These are phyloP conservation scores for Taiozyma sp. DNA, from an alignment of 1,139 yeast species.

Conservation along the genomic window DNA sequence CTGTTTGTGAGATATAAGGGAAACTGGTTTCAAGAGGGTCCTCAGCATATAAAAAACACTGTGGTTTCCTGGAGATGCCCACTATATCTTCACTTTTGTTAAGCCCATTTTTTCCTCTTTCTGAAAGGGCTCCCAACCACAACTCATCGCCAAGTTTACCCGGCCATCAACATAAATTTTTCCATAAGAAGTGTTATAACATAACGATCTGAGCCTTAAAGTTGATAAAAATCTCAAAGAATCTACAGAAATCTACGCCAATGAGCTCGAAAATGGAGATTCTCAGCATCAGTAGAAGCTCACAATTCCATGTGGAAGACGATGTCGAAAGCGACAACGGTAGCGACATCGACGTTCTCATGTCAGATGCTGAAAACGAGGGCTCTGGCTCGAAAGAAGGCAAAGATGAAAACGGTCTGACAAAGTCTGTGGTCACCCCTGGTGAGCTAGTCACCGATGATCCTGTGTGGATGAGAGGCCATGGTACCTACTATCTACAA, in stretches of 20 bases:
- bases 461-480: conserved; percentile 98
- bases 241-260: neutral
- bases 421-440: conserved; percentile 65
- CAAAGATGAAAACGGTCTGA: conserved; percentile 20
- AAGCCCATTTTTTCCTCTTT: neutral
- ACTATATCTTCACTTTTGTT: neutral
- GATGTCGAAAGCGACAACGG: conserved; percentile 6
- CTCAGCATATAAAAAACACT: neutral
- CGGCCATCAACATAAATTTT: neutral
- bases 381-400: neutral
- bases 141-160: neutral
- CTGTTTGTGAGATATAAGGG: neutral
- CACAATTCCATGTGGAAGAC: conserved; percentile 11
- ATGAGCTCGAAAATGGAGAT: conserved; percentile 12
- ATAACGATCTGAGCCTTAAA: neutral
- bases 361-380: conserved; percentile 10
- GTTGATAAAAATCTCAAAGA: neutral
- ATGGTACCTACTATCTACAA: conserved; percentile 81
- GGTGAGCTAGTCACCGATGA: conserved; percentile 97
- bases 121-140: neutral
- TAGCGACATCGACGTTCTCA: conserved; percentile 15
- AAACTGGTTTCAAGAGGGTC: neutral
- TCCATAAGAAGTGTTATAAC: neutral
- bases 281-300: conserved; percentile 17
- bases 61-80: neutral